A percentile compares a stretch with the other conserved stretches of the same genome.
Conservation (phyloP, 2,329 filamentous ascomycete species). For the Colletotrichum plurivorum region DNA sequence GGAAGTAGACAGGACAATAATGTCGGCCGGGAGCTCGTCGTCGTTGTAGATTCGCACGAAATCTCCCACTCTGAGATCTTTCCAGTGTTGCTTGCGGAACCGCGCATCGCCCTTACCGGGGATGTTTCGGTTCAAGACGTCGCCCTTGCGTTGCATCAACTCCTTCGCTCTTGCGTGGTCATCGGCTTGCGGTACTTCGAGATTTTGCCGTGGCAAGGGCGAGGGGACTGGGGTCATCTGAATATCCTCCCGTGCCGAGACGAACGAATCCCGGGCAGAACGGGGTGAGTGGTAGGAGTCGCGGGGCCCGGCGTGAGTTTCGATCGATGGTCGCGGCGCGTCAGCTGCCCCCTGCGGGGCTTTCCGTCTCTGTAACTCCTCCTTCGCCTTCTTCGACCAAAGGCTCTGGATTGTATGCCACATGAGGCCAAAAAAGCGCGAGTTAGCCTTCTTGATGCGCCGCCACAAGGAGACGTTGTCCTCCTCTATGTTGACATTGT, state of each 20-base stretch:
- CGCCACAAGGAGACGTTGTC: constrained; percentile 91
- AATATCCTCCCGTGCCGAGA: constrained; percentile 78
- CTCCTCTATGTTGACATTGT: constrained; percentile 92
- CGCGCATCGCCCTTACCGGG: constrained; percentile 78
- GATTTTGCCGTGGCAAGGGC: constrained; percentile 68
- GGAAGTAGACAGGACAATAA: constrained; percentile 93
- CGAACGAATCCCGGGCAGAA: constrained; percentile 62
- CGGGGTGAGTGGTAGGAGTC: constrained; percentile 62
- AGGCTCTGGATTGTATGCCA: constrained; percentile 62
- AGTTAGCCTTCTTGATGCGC: constrained; percentile 89
- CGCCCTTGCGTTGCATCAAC: constrained; percentile 62
- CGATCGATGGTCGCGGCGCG: constrained; percentile 71
- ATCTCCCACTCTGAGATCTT: constrained; percentile 94
- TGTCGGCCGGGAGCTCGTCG: constrained; percentile 93
- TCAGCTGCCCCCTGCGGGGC: constrained; percentile 50
- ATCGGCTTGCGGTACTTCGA: constrained; percentile 56
- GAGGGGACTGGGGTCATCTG: constrained; percentile 97
- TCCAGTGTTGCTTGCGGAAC: constrained; percentile 96
- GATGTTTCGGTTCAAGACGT: constrained; percentile 80
- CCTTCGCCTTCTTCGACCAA: constrained; percentile 67
- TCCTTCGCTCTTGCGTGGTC: constrained; percentile 53
- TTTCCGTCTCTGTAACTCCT: constrained; percentile 65
- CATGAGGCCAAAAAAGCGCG: constrained; percentile 70
- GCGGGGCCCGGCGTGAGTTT: constrained; percentile 70
- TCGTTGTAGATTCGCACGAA: constrained; percentile 97